Evolutionary conservation across 257 asterid genomes (phyloP).

Genomic region (Henckelia pumila): DNA sequence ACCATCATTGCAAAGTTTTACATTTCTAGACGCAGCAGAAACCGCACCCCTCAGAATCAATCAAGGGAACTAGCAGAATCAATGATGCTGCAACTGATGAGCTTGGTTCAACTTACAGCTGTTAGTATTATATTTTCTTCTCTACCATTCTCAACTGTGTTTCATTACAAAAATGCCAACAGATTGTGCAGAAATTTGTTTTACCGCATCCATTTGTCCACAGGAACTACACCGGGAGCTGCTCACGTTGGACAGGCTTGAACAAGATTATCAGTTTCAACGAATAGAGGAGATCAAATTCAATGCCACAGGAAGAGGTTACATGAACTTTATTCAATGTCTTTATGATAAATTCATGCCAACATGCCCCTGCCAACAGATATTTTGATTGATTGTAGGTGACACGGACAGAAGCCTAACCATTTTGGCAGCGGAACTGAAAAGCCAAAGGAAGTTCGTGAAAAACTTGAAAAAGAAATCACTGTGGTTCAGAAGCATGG

Average conservation of each 20-base stretch:
- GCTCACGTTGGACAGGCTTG: slow-evolving; percentile 51
- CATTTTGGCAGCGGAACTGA: slow-evolving; percentile 43
- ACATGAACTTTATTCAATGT: slow-evolving; percentile 18
- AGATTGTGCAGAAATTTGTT: slow-evolving; percentile 12
- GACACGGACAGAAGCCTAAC: slow-evolving; percentile 44
- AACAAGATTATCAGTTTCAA: slow-evolving; percentile 53
- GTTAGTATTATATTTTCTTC: slow-evolving; percentile 45
- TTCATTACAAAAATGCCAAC: slow-evolving; percentile 11
- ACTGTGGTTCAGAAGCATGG: slow-evolving; percentile 75
- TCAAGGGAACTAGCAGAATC: slow-evolving; percentile 56
- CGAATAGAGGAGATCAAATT: slow-evolving; percentile 41
- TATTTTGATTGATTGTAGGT: slow-evolving; percentile 28
- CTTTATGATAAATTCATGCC: not conserved
- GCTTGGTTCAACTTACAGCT: slow-evolving; percentile 67
- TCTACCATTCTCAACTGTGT: slow-evolving; percentile 1
- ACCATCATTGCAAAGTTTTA: slow-evolving; percentile 3
- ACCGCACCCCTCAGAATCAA: slow-evolving; percentile 55
- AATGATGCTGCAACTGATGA: slow-evolving; percentile 61
- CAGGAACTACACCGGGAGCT: slow-evolving; percentile 78
- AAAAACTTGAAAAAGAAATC: slow-evolving; percentile 67
- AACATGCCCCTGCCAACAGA: not conserved
- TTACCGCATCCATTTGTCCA: slow-evolving; percentile 8
- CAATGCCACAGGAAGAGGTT: slow-evolving; percentile 52
- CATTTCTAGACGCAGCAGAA: slow-evolving; percentile 59
- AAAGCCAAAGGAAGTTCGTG: slow-evolving; percentile 59